Conservation (phyloP, 257 asterid species). For the Rehmannia glutinosa region DNA sequence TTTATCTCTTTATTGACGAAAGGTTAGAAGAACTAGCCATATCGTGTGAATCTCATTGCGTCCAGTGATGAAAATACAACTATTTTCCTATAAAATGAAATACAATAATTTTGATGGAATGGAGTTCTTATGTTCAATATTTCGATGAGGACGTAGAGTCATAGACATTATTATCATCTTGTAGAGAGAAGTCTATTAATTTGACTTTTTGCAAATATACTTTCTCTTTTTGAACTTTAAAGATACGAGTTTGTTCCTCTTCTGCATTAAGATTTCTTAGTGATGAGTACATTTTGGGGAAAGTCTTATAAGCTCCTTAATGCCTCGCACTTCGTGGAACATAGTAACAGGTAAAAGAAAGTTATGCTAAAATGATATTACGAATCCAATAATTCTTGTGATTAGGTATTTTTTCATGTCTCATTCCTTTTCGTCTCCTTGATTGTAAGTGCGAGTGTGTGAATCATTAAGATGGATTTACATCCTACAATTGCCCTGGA, state of each 20-base stretch:
- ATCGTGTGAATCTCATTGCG: slow-evolving; percentile 5
- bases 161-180: neutral
- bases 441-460: neutral
- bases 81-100: neutral
- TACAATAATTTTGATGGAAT: neutral
- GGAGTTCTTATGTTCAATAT: neutral
- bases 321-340: neutral
- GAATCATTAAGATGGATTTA: neutral
- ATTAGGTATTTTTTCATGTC: neutral
- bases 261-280: neutral
- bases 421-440: neutral
- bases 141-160: neutral
- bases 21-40: neutral
- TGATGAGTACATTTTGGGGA: neutral
- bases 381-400: neutral
- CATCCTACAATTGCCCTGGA: no score
- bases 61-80: slow-evolving; percentile 6
- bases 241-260: neutral
- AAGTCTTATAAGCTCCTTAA: neutral
- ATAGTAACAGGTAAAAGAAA: neutral
- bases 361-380: neutral
- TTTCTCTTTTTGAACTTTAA: neutral
- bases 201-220: neutral
- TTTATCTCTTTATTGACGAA: neutral
- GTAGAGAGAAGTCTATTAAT: neutral